Evolutionary conservation across 768 basidiomycete species (phyloP), one percentile per base, ranked within the genome.

Genomic region (Cytidiella melzeri): DNA sequence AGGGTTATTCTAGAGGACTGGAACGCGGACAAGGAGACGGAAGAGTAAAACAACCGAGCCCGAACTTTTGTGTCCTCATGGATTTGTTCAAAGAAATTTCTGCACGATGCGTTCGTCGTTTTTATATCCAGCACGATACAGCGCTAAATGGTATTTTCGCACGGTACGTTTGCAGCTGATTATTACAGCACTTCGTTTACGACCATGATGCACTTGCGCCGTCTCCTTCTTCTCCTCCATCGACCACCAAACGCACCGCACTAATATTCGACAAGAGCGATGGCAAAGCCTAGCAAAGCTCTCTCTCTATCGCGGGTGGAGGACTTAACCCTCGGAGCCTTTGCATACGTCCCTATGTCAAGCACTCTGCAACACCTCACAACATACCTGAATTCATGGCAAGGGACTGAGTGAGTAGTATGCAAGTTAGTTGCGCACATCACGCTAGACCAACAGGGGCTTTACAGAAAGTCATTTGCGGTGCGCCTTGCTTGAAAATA

Each of bases 1-100:
- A 70, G 48, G 30, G 67, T 80, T 61, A 54, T 34, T 89, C 77
- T 88, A 74, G 86, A 76, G 80, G 84, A 89, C 87, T 85, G 87
- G 87, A 89, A 92, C 89, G 89, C 89, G 89, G 84, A 79, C 87
- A 79, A 81, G 87, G 81, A 89, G 79, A 78, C 81, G 84, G 83
- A 78, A 75, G 68, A 77, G 79, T 80, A 40, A 84, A 73, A 69
- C 65, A 69, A 15, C 84, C 87, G 64, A 76, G 89, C 79, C 85
- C 89, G 89, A 92, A 91, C 89, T 92, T 87, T 87, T 79, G 64
- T 81, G 88, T 91, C 87, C 82, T 76, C 87, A 76, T 53, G 61
- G 71, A 70, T 81, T 86, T 84, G 83, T 87, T 87, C 81, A 45
- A 61, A 63, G 59, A 55, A 61, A 58, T 59, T 49, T 34, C 30